These are phyloP conservation scores for Neonectria punicea DNA, from an alignment of 2,329 filamentous ascomycete genomes.

Conservation along the genomic window DNA sequence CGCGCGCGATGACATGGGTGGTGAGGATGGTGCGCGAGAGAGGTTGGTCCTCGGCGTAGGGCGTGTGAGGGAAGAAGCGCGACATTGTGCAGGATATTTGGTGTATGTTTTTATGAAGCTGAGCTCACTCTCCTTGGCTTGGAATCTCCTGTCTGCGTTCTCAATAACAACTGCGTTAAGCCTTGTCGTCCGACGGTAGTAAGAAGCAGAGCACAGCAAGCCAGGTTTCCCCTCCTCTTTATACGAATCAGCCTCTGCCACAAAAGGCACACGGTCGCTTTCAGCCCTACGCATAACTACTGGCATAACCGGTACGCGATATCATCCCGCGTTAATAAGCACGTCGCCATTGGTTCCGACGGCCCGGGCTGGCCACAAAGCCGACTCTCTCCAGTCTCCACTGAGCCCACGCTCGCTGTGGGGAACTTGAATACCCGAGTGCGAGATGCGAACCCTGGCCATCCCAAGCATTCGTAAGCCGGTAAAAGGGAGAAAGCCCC, in stretches of 20 bases:
- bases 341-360: constrained; percentile 1
- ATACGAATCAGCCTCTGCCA: background rate
- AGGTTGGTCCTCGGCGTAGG: constrained; percentile 72
- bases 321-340: constrained; percentile 7
- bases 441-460: background rate
- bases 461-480: too few relatives aligned
- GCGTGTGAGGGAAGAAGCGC: constrained; percentile 63
- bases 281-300: background rate
- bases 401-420: background rate
- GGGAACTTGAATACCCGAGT: background rate
- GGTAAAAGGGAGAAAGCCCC: too few relatives aligned
- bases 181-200: background rate
- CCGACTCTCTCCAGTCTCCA: background rate
- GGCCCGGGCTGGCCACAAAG: background rate
- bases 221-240: constrained; percentile 1
- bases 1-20: constrained; percentile 68
- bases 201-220: background rate
- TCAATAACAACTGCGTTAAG: background rate
- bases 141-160: background rate
- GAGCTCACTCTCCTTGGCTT: background rate
- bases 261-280: background rate
- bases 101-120: constrained; percentile 3
- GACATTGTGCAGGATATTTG: constrained; percentile 56
- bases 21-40: constrained; percentile 64
- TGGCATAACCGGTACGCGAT: background rate